Base-by-base conservation (phyloP, 164 flowering plant species). In the Berberis vulgaris region DNA sequence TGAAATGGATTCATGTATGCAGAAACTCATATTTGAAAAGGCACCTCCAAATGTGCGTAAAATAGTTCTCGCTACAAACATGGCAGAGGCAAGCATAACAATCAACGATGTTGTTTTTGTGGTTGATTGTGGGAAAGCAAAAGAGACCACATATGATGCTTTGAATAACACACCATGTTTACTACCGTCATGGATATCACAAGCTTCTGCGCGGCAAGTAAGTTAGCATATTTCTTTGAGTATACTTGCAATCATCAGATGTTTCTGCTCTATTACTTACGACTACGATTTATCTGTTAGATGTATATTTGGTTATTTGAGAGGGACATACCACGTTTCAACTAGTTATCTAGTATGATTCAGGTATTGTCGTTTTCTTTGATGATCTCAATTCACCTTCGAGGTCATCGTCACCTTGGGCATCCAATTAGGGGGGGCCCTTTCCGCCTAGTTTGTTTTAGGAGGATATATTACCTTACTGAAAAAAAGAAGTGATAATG, bases 31-130 rank as follows among this genome's bases (percentile, higher is more conserved):
- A 71, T 95, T 95, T 83, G 97, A 89, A 70, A 87, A 66, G 65
- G 78, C 99, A 44, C 96, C 96, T 46, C 89, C 86, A 3, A 91
- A 91, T 81, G 71, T 89, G 13, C 91, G 99, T 50, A 95, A 95
- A 79, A 81, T 95, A 65, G 86, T 95, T 73, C 91, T 95, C 67
- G 97, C 99, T 3, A 95, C 99, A 60, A 95, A 95, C 74, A 95
- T 95, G 99, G 99, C 99, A 45, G 99, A 95, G 74, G 99, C 99
- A 57, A 95, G 99, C 77, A 95, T 95, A 64, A 95, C 99, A 54
- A 87, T 95, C 73, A 95, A 95, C 78, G 99, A 95, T 66, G 61
- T 91, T 54, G 99, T 91, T 63, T 95, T 91, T 73, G 97, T 95
- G 54, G 91, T 95, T 73, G 99, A 95, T 72, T 91, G 99, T 78